Base-by-base conservation (phyloP, 2,329 filamentous ascomycete genomes). In the Apiospora sp. region DNA sequence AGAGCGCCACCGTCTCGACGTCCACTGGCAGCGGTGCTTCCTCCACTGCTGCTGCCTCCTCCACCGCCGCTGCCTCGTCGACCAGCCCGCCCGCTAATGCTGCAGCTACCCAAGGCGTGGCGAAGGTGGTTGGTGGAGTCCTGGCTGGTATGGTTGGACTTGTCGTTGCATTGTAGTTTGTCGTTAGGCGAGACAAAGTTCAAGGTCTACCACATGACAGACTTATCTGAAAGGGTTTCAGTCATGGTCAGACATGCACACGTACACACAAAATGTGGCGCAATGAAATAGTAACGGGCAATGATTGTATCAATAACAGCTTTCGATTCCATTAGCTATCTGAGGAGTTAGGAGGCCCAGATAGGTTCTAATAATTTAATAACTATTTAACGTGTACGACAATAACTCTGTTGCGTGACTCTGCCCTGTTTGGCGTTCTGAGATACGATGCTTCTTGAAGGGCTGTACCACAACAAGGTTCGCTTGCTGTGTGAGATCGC, bases 101-200 rank as follows among this genome's bases (percentile, higher is more conserved):
- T n/a, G 58, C 58, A n/a, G 14, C 67, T 68, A 22, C 67, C n/a
- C 41, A 48, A 7, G 67, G 67, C 19, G 64, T 16, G 24, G 44
- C 67, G 0, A 46, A 34, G 67, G 67, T 68, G 27, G 41, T 34
- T 14, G 67, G 67, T 44, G 67, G 67, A 0, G 22, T 68, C 12
- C 6, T 68, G 41, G 67, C 67, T 12, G 67, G 67, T 48, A 12
- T 68, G n/a, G 14, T 48, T 24, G 67, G 67, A 8, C 14, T 68
- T 48, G 44, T 46, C 2, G 41, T 37, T 34, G 67, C 67, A 12
- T 68, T 68, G 67, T 68, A 46, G 22, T 64, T 64, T 48, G 41
- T 68, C 30, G 27, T 64, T 64, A 30, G 34, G n/a, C 19, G 30
- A 24, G 5, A 41, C 4, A 12, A n/a, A 22, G 27, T 12, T 12